These are phyloP conservation scores for Phytophthora nicotianae DNA, from an alignment of 352 stramenopile species.

Conservation along the genomic window DNA sequence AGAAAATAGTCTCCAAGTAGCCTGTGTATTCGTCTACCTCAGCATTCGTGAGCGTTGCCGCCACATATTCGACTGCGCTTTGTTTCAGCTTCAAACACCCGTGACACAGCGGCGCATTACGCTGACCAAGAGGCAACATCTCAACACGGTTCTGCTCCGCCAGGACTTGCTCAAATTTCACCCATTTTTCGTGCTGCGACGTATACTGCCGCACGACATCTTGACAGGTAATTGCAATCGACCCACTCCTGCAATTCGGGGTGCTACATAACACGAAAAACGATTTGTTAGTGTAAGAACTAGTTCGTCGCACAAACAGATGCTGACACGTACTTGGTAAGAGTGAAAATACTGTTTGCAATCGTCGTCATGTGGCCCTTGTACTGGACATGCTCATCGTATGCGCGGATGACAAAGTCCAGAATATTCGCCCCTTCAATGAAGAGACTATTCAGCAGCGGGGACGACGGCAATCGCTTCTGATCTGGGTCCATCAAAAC, in stretches of 20 bases:
- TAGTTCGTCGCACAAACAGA: background rate
- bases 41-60: conserved; percentile 56
- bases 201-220: conserved; percentile 84
- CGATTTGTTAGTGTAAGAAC: conserved; percentile 15
- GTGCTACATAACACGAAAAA: conserved; percentile 41
- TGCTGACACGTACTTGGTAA: conserved; percentile 69
- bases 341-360: conserved; percentile 88
- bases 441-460: conserved; percentile 82
- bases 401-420: conserved; percentile 83
- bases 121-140: conserved; percentile 83
- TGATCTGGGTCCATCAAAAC: conserved; percentile 86
- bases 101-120: conserved; percentile 80
- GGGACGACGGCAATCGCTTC: conserved; percentile 78
- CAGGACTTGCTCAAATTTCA: conserved; percentile 75
- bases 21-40: conserved; percentile 69
- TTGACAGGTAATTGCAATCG: conserved; percentile 67
- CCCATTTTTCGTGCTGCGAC: conserved; percentile 67
- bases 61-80: conserved; percentile 79
- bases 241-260: conserved; percentile 65
- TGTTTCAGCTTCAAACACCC: conserved; percentile 86
- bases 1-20: conserved; percentile 89
- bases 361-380: conserved; percentile 91
- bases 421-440: conserved; percentile 72
- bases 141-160: conserved; percentile 83
- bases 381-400: conserved; percentile 81